These are phyloP conservation scores for Phytophthora pistaciae DNA, from an alignment of 352 stramenopile species.

Conservation along the genomic window DNA sequence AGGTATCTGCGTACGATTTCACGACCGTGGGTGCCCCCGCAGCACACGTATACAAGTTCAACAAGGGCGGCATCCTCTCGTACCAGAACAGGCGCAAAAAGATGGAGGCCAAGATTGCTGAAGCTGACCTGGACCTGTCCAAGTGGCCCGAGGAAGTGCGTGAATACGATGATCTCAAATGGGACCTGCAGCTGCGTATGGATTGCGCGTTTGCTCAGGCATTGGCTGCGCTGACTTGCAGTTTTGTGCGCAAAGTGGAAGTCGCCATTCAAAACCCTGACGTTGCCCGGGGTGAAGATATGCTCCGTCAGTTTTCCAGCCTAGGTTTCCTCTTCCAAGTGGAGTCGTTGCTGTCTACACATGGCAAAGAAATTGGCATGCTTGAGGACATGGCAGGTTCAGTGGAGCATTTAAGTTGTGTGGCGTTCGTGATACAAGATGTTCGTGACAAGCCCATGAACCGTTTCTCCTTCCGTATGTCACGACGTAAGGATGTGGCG, in stretches of 20 bases:
- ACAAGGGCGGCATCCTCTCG: constrained; percentile 85
- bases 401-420: constrained; percentile 82
- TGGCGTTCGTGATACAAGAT: constrained; percentile 89
- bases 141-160: constrained; percentile 87
- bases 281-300: constrained; percentile 76
- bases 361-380: constrained; percentile 97
- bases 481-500: constrained; percentile 76
- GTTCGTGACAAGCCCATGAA: constrained; percentile 86
- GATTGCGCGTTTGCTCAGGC: constrained; percentile 84
- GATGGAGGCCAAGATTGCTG: constrained; percentile 77
- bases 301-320: constrained; percentile 84
- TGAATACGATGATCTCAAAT: constrained; percentile 87
- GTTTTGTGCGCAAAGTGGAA: constrained; percentile 89
- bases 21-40: constrained; percentile 85
- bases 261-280: constrained; percentile 85
- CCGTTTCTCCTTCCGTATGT: constrained; percentile 90
- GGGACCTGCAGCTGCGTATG: constrained; percentile 88
- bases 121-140: constrained; percentile 72
- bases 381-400: constrained; percentile 92
- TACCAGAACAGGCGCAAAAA: constrained; percentile 85
- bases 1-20: constrained; percentile 87
- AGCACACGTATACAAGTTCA: constrained; percentile 91
- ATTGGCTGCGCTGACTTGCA: constrained; percentile 74
- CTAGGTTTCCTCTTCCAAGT: constrained; percentile 91
- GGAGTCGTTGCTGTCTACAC: constrained; percentile 95